Conservation (phyloP, 2,329 filamentous ascomycete genomes). For the Seiridium cupressi region DNA sequence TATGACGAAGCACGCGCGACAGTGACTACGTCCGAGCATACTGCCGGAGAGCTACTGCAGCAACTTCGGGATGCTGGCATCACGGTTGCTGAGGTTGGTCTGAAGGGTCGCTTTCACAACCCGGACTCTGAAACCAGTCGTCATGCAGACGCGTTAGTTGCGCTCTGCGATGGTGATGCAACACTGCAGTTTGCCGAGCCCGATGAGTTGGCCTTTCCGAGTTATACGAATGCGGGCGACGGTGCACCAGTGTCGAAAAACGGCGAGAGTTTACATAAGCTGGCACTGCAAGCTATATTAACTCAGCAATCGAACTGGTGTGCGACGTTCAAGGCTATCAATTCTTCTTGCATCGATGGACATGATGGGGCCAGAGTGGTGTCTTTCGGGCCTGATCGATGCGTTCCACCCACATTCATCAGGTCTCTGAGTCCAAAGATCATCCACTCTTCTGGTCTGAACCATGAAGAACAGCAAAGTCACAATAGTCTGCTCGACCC, state of each 20-base stretch:
- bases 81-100: conserved; percentile 23
- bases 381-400: conserved; percentile 34
- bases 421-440: background rate
- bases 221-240: no score
- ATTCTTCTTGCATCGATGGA: no score
- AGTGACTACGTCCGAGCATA: background rate
- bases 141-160: background rate
- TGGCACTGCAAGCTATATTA: no score
- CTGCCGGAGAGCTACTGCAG: conserved; percentile 11
- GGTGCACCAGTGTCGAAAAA: no score
- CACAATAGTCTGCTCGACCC: no score
- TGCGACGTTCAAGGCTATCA: no score
- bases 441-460: background rate
- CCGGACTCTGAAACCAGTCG: background rate
- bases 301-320: no score
- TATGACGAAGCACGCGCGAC: background rate
- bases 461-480: background rate
- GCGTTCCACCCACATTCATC: conserved; percentile 26
- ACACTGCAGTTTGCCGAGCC: no score
- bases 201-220: no score
- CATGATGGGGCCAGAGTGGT: conserved; percentile 16
- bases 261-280: no score
- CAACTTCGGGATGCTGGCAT: conserved; percentile 24
- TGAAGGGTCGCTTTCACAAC: conserved; percentile 32
- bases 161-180: background rate